These are phyloP conservation scores for Fusarium lateritium DNA, from an alignment of 2,329 filamentous ascomycete genomes.

Conservation along the genomic window DNA sequence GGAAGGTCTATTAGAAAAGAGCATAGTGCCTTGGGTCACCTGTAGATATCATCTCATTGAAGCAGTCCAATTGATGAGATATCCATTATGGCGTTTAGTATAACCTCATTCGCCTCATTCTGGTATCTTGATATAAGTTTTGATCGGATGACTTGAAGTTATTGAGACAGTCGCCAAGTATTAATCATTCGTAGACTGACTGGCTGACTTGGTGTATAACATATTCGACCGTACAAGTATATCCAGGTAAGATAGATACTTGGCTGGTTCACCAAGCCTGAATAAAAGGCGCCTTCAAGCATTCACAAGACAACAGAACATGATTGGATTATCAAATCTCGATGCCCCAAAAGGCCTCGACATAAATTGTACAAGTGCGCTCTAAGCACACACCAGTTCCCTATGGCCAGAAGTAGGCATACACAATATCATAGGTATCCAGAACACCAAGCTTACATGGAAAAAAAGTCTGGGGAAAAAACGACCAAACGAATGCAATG, in stretches of 20 bases:
- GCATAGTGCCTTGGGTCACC: too few relatives aligned
- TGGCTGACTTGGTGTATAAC: too few relatives aligned
- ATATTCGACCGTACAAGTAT: background rate
- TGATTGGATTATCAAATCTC: conserved; percentile 12
- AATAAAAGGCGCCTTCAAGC: too few relatives aligned
- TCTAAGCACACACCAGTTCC: conserved; percentile 23
- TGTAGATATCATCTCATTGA: too few relatives aligned
- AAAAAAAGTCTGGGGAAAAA: conserved; percentile 34
- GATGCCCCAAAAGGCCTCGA: conserved; percentile 20
- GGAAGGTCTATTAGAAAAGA: too few relatives aligned
- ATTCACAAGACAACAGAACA: conserved; percentile 4
- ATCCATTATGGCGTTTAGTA: too few relatives aligned
- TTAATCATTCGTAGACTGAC: too few relatives aligned
- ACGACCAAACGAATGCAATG: conserved; percentile 22
- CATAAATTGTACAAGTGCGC: conserved; percentile 42
- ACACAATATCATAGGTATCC: conserved; percentile 52
- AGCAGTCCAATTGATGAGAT: too few relatives aligned
- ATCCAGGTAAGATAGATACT: background rate
- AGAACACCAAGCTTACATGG: conserved; percentile 55
- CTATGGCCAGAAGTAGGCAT: conserved; percentile 32
- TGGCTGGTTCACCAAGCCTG: background rate
- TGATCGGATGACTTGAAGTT: too few relatives aligned
- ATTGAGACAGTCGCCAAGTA: too few relatives aligned
- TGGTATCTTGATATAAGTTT: too few relatives aligned
- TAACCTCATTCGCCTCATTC: too few relatives aligned